Evolutionary conservation across 352 stramenopile genomes (phyloP).

Genomic region (Peronospora belbahrii): DNA sequence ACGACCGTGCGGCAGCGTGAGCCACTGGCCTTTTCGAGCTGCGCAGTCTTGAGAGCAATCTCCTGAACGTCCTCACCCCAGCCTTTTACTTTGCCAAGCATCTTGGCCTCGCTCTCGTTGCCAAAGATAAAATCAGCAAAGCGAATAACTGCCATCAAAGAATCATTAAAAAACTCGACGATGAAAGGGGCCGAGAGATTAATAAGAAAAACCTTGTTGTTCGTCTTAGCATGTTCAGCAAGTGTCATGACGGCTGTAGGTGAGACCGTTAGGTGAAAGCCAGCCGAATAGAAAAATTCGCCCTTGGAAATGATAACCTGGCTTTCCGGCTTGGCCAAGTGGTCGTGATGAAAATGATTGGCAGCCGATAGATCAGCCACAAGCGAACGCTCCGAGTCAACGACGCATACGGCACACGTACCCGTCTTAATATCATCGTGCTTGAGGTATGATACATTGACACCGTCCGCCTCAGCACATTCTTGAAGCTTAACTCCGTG

Average conservation of each 20-base stretch:
- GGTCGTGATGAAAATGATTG: slow-evolving; percentile 96
- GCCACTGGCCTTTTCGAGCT: slow-evolving; percentile 90
- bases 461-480: slow-evolving; percentile 91
- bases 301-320: slow-evolving; percentile 92
- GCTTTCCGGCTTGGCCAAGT: slow-evolving; percentile 79
- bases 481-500: slow-evolving; percentile 90
- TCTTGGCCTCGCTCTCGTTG: slow-evolving; percentile 96
- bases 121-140: slow-evolving; percentile 98
- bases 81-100: slow-evolving; percentile 88
- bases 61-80: slow-evolving; percentile 85
- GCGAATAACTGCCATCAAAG: slow-evolving; percentile 88
- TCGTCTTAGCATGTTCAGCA: slow-evolving; percentile 88
- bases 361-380: slow-evolving; percentile 96
- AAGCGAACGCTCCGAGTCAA: slow-evolving; percentile 93
- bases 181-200: slow-evolving; percentile 99
- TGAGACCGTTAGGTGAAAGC: slow-evolving; percentile 98
- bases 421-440: slow-evolving; percentile 90
- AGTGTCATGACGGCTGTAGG: slow-evolving; percentile 89
- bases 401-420: slow-evolving; percentile 96
- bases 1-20: slow-evolving; percentile 91
- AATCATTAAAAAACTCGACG: slow-evolving; percentile 96
- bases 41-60: slow-evolving; percentile 91
- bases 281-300: slow-evolving; percentile 95
- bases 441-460: slow-evolving; percentile 97
- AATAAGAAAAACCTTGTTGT: slow-evolving; percentile 94